These are phyloP conservation scores for Adansonia gregorii DNA, from an alignment of 441 rosid genomes.

Conservation along the genomic window DNA sequence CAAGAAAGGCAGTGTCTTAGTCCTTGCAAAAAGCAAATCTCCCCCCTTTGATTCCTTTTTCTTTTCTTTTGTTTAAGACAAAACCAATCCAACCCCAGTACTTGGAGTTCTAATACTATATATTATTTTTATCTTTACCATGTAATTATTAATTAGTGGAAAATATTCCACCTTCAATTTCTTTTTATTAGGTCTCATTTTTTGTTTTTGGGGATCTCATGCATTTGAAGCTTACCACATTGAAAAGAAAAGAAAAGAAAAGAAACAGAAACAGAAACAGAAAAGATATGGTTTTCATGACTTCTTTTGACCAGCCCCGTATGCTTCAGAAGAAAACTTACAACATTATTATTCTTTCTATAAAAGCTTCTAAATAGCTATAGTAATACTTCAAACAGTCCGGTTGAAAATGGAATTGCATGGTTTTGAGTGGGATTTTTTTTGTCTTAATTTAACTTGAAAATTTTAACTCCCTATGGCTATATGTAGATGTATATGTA, in stretches of 20 bases:
- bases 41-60: constrained; percentile 31
- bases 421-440: constrained; percentile 47
- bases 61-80: constrained; percentile 26
- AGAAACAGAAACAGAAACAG: neutral
- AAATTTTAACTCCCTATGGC: neutral
- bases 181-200: neutral
- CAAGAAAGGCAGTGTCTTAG: constrained; percentile 37
- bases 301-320: constrained; percentile 22
- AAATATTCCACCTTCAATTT: constrained; percentile 1
- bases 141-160: neutral
- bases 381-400: neutral
- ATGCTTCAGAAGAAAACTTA: neutral
- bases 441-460: constrained; percentile 29
- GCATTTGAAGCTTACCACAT: constrained; percentile 9
- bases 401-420: constrained; percentile 37
- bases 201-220: constrained; percentile 2
- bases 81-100: constrained; percentile 23
- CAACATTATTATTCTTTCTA: neutral
- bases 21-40: constrained; percentile 42
- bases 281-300: neutral
- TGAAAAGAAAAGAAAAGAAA: neutral
- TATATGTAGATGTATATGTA: neutral
- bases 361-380: constrained; percentile 3
- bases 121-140: neutral
- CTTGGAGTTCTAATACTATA: neutral